Base-by-base conservation (phyloP, 306 rosid genomes). In the Dryas drummondii region DNA sequence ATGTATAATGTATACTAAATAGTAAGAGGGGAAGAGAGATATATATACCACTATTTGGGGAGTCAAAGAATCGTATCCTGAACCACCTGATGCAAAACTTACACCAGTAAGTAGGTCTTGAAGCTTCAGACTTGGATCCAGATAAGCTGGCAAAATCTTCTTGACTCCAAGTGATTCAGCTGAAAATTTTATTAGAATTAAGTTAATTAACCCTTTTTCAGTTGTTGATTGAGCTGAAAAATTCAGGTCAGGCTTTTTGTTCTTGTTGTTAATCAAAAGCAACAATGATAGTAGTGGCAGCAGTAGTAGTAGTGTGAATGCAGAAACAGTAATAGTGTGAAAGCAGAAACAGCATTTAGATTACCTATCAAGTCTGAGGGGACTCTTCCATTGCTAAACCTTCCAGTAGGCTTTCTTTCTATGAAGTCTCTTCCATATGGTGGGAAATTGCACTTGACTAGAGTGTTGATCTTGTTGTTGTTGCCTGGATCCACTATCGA, bases 21-120 rank as follows among this genome's bases (percentile, higher is more conserved):
- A 50, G 69, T 52, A 77, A 41, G 6, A 56, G 44, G 45, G 48
- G 45, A 26, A 66, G 13, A 58, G 14, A 75, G 56, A 51, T 48
- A 9, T 13, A 71, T 27, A 4, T 80, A 88, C 96, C 70, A 42
- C 79, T 53, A 87, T 4, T 72, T 83, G 9, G 45, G 96, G n/a
- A 16, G 98, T 86, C 22, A 89, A 86, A 76, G 94, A 93, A 62
- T 93, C 98, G 79, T 82, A 93, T 51, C 98, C 97, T 0, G 88
- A 52, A 37, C 84, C 96, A 15, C 90, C 91, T 0, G 97, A 89
- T 52, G 93, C 97, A 72, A 91, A 91, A 77, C 91, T 80, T 13
- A 93, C 97, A 3, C 96, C 97, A 0, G 90, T 90, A 57, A 86
- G 85, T 64, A 93, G 86, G 68, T 93, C 98, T n/a, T 86, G 27